A percentile compares a stretch with the other conserved stretches of the same genome.
These are phyloP conservation scores for Aegilops tauschii DNA, from an alignment of 176 grass and related monocot genomes.

Conservation along the genomic window DNA sequence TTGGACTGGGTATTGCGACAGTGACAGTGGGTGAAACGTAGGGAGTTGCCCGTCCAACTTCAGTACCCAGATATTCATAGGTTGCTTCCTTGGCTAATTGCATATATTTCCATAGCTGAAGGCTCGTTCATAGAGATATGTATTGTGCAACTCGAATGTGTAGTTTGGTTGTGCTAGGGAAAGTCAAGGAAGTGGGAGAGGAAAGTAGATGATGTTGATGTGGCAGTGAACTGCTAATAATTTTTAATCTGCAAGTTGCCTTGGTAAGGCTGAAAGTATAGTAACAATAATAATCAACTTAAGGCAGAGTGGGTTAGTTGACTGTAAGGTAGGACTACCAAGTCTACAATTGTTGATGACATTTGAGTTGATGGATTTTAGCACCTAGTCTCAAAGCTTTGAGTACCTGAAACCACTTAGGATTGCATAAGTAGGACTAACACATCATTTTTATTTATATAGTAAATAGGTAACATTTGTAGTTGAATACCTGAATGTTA, in stretches of 20 bases:
- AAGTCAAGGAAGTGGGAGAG: not conserved
- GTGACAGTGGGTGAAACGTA: not conserved
- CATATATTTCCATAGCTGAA: not conserved
- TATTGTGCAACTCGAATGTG: not conserved
- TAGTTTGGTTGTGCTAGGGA: not conserved
- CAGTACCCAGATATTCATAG: slow-evolving; percentile 3
- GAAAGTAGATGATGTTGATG: not conserved
- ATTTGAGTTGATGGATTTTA: not conserved
- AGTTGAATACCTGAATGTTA: not conserved
- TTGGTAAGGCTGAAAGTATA: not conserved
- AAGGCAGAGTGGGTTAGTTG: not conserved
- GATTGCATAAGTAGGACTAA: not conserved
- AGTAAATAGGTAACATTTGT: not conserved
- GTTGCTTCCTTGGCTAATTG: not conserved
- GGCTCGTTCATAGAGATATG: not conserved
- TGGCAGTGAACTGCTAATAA: not conserved
- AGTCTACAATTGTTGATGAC: not conserved
- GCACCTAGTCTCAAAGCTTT: not conserved
- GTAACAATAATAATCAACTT: not conserved
- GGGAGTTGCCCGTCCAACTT: not conserved
- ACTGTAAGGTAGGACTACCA: not conserved
- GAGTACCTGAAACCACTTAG: not conserved
- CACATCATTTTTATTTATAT: not conserved
- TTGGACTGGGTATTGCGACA: slow-evolving; percentile 1
- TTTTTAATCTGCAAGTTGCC: not conserved